Percentiles rank a stretch among this genome's conserved stretches.
Evolutionary conservation across 78 protist genomes (phyloP).

Genomic region (Dictyostelium discoideum): dicty_2.7 NC_007091.3:3161501-3162000

Average conservation of each 20-base stretch:
- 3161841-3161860: constrained; percentile 2
- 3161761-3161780: constrained; percentile 38
- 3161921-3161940: constrained; percentile 35
- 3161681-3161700: not conserved
- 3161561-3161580: not conserved
- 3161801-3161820: constrained; percentile 55
- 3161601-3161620: not conserved
- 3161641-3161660: not conserved
- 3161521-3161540: not conserved
- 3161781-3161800: constrained; percentile 64
- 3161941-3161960: constrained; percentile 12
- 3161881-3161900: constrained; percentile 15
- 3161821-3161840: constrained; percentile 60
- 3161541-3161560: not conserved
- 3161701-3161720: constrained; percentile 8
- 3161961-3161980: constrained; percentile 8
- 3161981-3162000: not conserved
- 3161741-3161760: not conserved
- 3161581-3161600: not conserved
- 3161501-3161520: not conserved
- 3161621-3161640: not conserved
- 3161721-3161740: constrained; percentile 25
- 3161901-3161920: constrained; percentile 11
- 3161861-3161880: not conserved
- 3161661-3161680: not conserved